Percentiles rank a stretch among this genome's conserved stretches.
Conservation (phyloP, 352 stramenopile genomes). For the Pythium myriotylum region DNA sequence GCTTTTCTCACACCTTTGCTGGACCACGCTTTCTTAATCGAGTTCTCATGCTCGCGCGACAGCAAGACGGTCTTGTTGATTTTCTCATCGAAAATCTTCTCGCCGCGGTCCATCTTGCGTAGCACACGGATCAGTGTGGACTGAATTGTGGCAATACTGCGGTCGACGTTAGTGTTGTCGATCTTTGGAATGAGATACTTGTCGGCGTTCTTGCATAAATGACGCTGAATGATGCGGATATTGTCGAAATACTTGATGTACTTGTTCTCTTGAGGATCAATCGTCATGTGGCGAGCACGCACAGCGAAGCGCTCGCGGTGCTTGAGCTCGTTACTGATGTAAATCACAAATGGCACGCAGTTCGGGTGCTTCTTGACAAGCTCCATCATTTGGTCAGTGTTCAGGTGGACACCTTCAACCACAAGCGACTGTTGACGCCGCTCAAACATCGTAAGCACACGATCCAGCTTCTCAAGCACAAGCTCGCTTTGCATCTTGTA, state of each 20-base stretch:
- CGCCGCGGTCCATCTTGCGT: slow-evolving; percentile 74
- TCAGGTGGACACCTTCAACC: slow-evolving; percentile 86
- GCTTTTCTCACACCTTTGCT: slow-evolving; percentile 86
- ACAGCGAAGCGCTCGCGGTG: slow-evolving; percentile 87
- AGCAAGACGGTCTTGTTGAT: slow-evolving; percentile 86
- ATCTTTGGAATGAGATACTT: slow-evolving; percentile 88
- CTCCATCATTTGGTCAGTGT: slow-evolving; percentile 80
- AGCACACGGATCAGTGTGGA: slow-evolving; percentile 84
- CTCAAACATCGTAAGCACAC: slow-evolving; percentile 87
- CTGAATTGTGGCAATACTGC: slow-evolving; percentile 85
- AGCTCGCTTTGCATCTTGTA: slow-evolving; percentile 84
- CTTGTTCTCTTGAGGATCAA: slow-evolving; percentile 89
- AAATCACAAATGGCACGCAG: slow-evolving; percentile 88
- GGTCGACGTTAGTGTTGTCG: slow-evolving; percentile 89
- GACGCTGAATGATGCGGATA: slow-evolving; percentile 87
- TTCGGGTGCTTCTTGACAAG: slow-evolving; percentile 82
- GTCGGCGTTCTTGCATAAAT: slow-evolving; percentile 85
- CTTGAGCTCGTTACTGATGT: slow-evolving; percentile 90
- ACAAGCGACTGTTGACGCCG: slow-evolving; percentile 79
- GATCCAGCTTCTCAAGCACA: slow-evolving; percentile 84
- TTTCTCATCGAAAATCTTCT: slow-evolving; percentile 73
- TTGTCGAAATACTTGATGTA: slow-evolving; percentile 93
- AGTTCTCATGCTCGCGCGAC: slow-evolving; percentile 85
- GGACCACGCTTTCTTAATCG: slow-evolving; percentile 87
- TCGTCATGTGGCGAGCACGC: slow-evolving; percentile 86